A percentile compares a stretch with the other conserved stretches of the same genome.
Conservation (phyloP, 2,329 filamentous ascomycete genomes). For the Bipolaris bicolor region DNA sequence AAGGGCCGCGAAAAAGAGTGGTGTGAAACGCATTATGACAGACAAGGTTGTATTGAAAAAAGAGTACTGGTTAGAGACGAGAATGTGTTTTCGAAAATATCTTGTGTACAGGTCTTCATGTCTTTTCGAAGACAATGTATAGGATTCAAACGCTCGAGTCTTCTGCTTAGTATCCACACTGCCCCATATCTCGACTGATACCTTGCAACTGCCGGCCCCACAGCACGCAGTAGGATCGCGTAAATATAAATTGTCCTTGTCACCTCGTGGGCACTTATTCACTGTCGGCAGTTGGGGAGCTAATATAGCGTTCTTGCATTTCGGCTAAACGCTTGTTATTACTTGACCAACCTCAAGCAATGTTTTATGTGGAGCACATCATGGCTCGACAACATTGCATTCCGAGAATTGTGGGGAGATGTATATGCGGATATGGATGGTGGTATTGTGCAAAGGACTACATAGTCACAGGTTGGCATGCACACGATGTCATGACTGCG, state of each 20-base stretch:
- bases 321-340: constrained; percentile 28
- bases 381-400: neutral
- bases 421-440: neutral
- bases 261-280: neutral
- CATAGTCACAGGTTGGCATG: too few relatives aligned
- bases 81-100: neutral
- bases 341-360: constrained; percentile 10
- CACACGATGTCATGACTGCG: too few relatives aligned
- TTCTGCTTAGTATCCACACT: too few relatives aligned
- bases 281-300: constrained; percentile 18
- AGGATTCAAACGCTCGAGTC: neutral
- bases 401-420: neutral
- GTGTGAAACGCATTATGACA: constrained; percentile 29
- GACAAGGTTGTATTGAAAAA: neutral
- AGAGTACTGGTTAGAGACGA: neutral
- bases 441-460: neutral
- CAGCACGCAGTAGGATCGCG: neutral
- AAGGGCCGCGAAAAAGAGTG: constrained; percentile 30
- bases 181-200: neutral
- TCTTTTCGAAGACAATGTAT: neutral
- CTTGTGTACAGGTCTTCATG: neutral
- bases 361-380: neutral
- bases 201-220: constrained; percentile 6
- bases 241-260: constrained; percentile 2
- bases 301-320: constrained; percentile 15